phyloP scores from a whole-genome alignment of 2,329 filamentous ascomycete species.

The Phialophora macrospora region DNA sequence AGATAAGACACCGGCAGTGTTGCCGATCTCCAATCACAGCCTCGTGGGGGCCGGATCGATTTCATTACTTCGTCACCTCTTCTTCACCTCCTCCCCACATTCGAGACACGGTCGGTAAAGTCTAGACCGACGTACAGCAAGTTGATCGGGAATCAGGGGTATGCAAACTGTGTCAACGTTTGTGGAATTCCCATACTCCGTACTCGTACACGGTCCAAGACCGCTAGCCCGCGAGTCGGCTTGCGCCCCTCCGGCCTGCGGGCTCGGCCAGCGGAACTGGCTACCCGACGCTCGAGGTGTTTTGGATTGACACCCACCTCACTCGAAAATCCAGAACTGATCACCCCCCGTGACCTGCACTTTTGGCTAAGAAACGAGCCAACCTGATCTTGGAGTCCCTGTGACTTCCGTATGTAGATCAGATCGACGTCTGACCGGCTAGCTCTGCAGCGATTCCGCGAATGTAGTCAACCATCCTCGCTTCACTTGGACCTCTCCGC shows the following conservation, averaged over 20 bases:
- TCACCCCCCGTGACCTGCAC: neutral
- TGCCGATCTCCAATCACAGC: constrained; percentile 5
- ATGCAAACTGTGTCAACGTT: neutral
- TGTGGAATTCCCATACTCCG: neutral
- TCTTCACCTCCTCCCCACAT: neutral
- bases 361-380: neutral
- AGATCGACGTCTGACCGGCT: neutral
- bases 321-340: neutral
- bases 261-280: neutral
- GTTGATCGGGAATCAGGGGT: neutral
- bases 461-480: neutral
- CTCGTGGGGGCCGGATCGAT: neutral
- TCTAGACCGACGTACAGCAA: neutral
- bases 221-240: neutral
- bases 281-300: neutral
- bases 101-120: neutral
- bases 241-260: neutral
- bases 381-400: neutral
- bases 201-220: neutral
- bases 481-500: neutral
- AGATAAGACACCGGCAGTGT: neutral
- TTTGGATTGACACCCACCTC: constrained; percentile 1
- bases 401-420: neutral
- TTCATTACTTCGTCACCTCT: neutral
- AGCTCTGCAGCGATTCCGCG: neutral